A percentile compares a stretch with the other conserved stretches of the same genome.
phyloP scores from a whole-genome alignment of 208 protist species.

The Leptomonas seymouri region DNA sequence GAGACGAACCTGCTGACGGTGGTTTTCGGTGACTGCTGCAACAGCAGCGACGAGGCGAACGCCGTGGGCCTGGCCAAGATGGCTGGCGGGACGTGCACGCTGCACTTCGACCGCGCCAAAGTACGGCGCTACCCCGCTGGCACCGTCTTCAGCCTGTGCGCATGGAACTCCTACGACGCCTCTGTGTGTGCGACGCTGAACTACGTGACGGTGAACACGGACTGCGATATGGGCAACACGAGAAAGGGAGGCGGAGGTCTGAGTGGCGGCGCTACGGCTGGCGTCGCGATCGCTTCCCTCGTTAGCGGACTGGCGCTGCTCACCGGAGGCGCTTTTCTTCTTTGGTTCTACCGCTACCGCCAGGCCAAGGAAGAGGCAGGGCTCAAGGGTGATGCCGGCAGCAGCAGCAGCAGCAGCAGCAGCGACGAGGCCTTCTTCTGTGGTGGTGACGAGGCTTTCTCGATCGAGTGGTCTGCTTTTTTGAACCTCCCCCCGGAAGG shows the following conservation, averaged over 20 bases:
- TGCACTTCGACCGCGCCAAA: slow-evolving; percentile 29
- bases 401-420: background rate
- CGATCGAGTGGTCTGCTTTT: background rate
- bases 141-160: slow-evolving; percentile 52
- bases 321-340: slow-evolving; percentile 24
- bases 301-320: slow-evolving; percentile 33
- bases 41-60: slow-evolving; percentile 24
- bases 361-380: slow-evolving; percentile 4
- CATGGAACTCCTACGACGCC: slow-evolving; percentile 40
- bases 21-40: slow-evolving; percentile 58
- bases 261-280: slow-evolving; percentile 35
- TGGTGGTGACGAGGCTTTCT: background rate
- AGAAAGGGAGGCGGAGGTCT: slow-evolving; percentile 12
- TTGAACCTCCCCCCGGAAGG: slow-evolving; percentile 6
- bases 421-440: background rate
- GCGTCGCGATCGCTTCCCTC: slow-evolving; percentile 40
- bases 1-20: slow-evolving; percentile 25
- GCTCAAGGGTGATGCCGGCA: background rate
- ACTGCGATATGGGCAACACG: slow-evolving; percentile 18
- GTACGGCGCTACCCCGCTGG: slow-evolving; percentile 26
- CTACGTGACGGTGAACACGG: slow-evolving; percentile 27
- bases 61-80: slow-evolving; percentile 35
- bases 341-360: slow-evolving; percentile 30
- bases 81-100: slow-evolving; percentile 31
- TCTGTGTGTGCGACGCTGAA: slow-evolving; percentile 46